Evolutionary conservation across 78 protist genomes (phyloP).

Genomic region (Trichosphaerium sp.): DNA sequence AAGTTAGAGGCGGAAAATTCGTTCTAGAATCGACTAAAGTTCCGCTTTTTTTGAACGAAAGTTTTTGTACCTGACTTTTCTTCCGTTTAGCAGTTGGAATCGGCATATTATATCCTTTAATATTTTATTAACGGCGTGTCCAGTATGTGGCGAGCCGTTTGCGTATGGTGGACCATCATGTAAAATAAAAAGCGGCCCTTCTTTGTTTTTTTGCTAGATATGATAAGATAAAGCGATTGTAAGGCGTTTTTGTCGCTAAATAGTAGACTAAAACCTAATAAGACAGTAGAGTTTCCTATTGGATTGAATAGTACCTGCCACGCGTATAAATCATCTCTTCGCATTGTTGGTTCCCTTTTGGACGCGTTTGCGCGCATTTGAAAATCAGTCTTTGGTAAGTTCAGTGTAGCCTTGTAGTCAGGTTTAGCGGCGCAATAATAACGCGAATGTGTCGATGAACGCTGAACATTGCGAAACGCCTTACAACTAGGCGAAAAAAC

Average conservation of each 20-base stretch:
- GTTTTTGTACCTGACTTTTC: conserved; percentile 26
- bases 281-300: no score
- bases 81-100: conserved; percentile 48
- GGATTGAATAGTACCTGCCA: conserved; percentile 53
- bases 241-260: no score
- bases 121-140: conserved; percentile 60
- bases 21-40: no score
- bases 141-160: conserved; percentile 77
- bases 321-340: conserved; percentile 23
- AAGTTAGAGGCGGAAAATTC: background rate
- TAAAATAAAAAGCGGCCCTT: conserved; percentile 26
- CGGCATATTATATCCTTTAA: conserved; percentile 75
- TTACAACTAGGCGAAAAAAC: no score
- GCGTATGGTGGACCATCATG: conserved; percentile 97
- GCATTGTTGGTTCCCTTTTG: conserved; percentile 23
- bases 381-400: conserved; percentile 53
- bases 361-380: conserved; percentile 61
- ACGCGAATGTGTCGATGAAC: no score
- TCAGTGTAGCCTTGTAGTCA: conserved; percentile 25
- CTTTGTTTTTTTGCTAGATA: background rate
- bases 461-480: no score
- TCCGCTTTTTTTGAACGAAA: conserved; percentile 6
- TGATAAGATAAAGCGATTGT: no score
- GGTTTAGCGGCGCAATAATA: no score
- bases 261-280: no score